Conservation (phyloP, 2,329 filamentous ascomycete genomes). For the Aspergillus hortae region DNA sequence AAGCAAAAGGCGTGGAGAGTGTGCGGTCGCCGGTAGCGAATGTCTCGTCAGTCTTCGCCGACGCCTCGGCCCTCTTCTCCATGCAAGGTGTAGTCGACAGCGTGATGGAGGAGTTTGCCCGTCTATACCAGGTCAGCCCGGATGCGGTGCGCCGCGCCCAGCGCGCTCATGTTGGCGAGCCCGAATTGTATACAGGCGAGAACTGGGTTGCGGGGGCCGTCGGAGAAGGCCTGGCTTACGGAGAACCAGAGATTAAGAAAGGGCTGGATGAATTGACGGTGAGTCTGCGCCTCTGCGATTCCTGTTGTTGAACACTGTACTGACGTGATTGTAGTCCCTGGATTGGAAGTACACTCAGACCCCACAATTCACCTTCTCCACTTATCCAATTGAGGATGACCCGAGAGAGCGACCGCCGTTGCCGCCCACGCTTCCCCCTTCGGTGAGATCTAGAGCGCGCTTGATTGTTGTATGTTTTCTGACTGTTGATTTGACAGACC, state of each 20-base stretch:
- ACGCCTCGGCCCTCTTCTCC: slow-evolving; percentile 46
- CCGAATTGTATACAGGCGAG: slow-evolving; percentile 31
- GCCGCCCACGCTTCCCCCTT: slow-evolving; percentile 47
- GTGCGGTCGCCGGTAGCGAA: slow-evolving; percentile 83
- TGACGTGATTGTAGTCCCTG: slow-evolving; percentile 27
- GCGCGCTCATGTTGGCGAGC: slow-evolving; percentile 30
- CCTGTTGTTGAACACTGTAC: background rate
- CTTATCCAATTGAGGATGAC: slow-evolving; percentile 57
- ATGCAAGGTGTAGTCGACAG: slow-evolving; percentile 48
- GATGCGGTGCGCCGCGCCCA: slow-evolving; percentile 33
- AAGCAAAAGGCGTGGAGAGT: slow-evolving; percentile 83
- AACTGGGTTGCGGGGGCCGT: slow-evolving; percentile 44
- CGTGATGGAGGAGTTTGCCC: slow-evolving; percentile 62
- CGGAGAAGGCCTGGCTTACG: slow-evolving; percentile 47
- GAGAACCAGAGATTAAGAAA: slow-evolving; percentile 54
- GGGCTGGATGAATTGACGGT: slow-evolving; percentile 59
- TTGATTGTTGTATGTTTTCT: background rate
- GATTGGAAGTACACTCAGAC: slow-evolving; percentile 82
- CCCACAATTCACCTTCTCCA: slow-evolving; percentile 73
- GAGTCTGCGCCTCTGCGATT: slow-evolving; percentile 20
- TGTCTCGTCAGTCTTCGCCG: slow-evolving; percentile 55
- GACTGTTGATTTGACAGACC: slow-evolving; percentile 26
- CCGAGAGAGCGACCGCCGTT: slow-evolving; percentile 53
- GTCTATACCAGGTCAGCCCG: slow-evolving; percentile 57
- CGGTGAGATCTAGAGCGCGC: slow-evolving; percentile 33